These are phyloP conservation scores for Neofusicoccum sp. DNA, from an alignment of 2,329 filamentous ascomycete genomes.

Conservation along the genomic window DNA sequence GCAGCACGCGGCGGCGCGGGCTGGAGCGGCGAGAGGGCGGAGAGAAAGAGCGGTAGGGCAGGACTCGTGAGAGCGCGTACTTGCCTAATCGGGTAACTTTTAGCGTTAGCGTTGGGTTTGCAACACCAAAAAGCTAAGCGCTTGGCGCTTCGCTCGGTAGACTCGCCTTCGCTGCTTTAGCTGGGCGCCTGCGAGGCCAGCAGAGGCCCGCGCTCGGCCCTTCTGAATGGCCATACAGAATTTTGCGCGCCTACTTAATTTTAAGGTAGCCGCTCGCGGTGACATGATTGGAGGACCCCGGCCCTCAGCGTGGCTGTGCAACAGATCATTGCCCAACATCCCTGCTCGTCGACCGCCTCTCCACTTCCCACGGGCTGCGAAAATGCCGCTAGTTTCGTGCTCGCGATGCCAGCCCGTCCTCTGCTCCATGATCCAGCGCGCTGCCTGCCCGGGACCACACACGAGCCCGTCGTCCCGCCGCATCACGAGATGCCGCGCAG, in stretches of 20 bases:
- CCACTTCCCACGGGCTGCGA: conserved; percentile 15
- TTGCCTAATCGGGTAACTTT: conserved; percentile 11
- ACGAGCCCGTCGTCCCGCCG: background rate
- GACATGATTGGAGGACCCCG: conserved; percentile 15
- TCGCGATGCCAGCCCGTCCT: conserved; percentile 3
- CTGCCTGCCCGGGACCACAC: background rate
- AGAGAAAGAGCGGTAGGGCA: background rate
- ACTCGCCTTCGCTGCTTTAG: background rate
- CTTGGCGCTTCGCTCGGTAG: background rate
- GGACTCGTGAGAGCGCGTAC: background rate
- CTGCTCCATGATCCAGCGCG: background rate
- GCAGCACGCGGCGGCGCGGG: background rate
- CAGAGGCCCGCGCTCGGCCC: background rate
- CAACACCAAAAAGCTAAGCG: background rate
- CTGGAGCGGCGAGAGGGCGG: background rate
- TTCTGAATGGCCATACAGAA: conserved; percentile 11
- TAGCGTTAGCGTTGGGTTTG: background rate
- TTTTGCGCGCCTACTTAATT: conserved; percentile 16
- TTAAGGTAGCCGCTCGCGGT: conserved; percentile 6
- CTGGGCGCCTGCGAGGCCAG: background rate
- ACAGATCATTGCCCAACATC: conserved; percentile 17
- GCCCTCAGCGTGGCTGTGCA: conserved; percentile 16
- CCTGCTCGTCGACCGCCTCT: conserved; percentile 14
- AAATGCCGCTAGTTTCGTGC: conserved; percentile 14
- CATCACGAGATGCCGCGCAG: conserved; percentile 1